Percentiles rank a stretch among this genome's conserved stretches.
Evolutionary conservation across 2,329 filamentous ascomycete genomes (phyloP).

Genomic region (Pseudopithomyces chartarum): DNA sequence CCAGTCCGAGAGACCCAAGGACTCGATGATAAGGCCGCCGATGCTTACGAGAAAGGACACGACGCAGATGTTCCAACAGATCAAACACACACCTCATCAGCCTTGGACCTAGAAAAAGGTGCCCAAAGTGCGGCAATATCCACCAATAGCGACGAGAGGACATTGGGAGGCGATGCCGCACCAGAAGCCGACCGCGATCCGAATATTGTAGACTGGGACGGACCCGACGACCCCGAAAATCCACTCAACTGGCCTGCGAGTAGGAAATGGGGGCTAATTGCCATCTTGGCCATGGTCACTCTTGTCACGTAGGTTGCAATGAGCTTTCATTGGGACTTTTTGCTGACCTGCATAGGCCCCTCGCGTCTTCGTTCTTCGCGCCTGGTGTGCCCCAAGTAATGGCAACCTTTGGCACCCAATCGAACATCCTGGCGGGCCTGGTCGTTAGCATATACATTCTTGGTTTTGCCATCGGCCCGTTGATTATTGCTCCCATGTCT

Average conservation of each 20-base stretch:
- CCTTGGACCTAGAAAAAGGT: constrained; percentile 35
- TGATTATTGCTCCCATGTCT: constrained; percentile 44
- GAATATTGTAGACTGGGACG: constrained; percentile 42
- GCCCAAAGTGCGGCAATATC: constrained; percentile 25
- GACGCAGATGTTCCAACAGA: constrained; percentile 30
- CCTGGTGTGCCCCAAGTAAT: constrained; percentile 64
- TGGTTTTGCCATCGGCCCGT: constrained; percentile 45
- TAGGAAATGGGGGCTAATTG: constrained; percentile 46
- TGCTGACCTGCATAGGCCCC: constrained; percentile 22
- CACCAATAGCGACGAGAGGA: constrained; percentile 31
- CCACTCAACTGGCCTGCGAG: constrained; percentile 45
- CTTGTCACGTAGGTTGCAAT: constrained; percentile 39
- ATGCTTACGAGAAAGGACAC: constrained; percentile 33
- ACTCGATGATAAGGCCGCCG: constrained; percentile 22
- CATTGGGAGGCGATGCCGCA: constrained; percentile 18
- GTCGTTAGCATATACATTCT: constrained; percentile 47
- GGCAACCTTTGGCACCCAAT: constrained; percentile 34
- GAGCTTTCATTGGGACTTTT: background rate
- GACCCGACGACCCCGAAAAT: constrained; percentile 45
- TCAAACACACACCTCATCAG: constrained; percentile 12
- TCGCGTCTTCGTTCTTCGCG: constrained; percentile 53
- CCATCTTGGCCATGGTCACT: constrained; percentile 39
- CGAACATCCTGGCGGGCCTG: constrained; percentile 39
- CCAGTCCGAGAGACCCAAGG: constrained; percentile 23
- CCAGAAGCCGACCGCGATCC: constrained; percentile 23